Conservation (phyloP, 1,284 basidiomycete genomes). For the Ganoderma leucocontextum region DNA sequence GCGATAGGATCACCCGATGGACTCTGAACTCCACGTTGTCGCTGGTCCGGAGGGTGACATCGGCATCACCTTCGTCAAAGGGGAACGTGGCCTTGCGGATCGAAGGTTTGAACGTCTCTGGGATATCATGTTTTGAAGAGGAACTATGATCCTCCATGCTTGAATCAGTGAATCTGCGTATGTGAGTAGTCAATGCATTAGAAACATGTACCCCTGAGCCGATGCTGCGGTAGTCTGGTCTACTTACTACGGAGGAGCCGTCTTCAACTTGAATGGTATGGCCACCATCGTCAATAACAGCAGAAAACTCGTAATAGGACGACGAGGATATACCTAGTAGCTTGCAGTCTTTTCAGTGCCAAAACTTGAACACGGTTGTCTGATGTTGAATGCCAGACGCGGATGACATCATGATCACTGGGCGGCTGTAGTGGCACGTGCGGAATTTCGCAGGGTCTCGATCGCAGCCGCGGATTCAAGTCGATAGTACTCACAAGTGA, state of each 20-base stretch:
- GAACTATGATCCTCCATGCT: neutral
- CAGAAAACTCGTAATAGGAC: neutral
- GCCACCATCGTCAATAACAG: neutral
- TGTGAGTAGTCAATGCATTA: neutral
- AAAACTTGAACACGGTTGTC: neutral
- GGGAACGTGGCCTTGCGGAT: neutral
- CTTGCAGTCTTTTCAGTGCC: neutral
- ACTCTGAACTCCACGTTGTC: constrained; percentile 36
- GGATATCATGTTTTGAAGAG: neutral
- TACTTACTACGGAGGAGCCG: neutral
- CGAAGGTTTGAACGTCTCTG: neutral
- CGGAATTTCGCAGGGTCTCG: no score
- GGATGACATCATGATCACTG: no score
- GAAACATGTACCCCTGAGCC: neutral
- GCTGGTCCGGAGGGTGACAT: constrained; percentile 54
- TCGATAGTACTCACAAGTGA: no score
- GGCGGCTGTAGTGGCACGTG: no score
- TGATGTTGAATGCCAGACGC: neutral
- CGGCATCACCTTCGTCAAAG: constrained; percentile 28
- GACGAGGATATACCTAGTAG: neutral
- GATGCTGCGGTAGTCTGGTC: neutral
- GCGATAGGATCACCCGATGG: constrained; percentile 41
- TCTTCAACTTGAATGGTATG: neutral
- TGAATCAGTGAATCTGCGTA: neutral
- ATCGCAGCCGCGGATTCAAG: no score